phyloP scores from a whole-genome alignment of 148 eudicot species.

The Cornus kousa region DNA sequence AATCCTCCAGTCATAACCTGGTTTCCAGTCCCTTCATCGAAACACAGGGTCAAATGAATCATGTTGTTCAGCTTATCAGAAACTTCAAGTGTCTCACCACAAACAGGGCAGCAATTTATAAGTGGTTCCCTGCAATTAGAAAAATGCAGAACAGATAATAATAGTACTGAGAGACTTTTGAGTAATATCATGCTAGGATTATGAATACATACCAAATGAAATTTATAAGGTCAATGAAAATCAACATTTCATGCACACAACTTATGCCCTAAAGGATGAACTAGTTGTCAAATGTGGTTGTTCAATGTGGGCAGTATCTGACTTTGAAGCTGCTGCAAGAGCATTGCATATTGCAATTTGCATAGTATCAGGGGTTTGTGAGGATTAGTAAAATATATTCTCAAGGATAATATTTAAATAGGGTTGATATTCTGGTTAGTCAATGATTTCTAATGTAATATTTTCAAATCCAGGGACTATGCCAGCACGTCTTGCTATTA shows the following conservation, averaged over 20 bases:
- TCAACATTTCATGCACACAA: neutral
- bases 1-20: conserved; percentile 92
- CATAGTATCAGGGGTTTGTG: neutral
- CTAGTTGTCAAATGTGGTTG: neutral
- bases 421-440: neutral
- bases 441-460: neutral
- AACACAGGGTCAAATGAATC: conserved; percentile 92
- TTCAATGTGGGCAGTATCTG: neutral
- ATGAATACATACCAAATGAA: neutral
- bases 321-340: neutral
- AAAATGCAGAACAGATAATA: neutral
- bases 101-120: conserved; percentile 84
- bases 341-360: neutral
- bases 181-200: neutral
- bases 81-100: conserved; percentile 76
- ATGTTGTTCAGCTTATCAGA: conserved; percentile 61
- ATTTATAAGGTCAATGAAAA: conserved; percentile 6
- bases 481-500: neutral
- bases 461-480: neutral
- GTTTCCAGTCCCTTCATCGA: conserved; percentile 92
- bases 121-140: conserved; percentile 70
- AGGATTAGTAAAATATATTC: neutral
- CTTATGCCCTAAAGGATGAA: neutral
- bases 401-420: neutral
- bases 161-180: conserved; percentile 1